Evolutionary conservation across 2,329 filamentous ascomycete species (phyloP), one percentile per base, ranked within the genome.

Genomic region (Phialophora expanda): DNA sequence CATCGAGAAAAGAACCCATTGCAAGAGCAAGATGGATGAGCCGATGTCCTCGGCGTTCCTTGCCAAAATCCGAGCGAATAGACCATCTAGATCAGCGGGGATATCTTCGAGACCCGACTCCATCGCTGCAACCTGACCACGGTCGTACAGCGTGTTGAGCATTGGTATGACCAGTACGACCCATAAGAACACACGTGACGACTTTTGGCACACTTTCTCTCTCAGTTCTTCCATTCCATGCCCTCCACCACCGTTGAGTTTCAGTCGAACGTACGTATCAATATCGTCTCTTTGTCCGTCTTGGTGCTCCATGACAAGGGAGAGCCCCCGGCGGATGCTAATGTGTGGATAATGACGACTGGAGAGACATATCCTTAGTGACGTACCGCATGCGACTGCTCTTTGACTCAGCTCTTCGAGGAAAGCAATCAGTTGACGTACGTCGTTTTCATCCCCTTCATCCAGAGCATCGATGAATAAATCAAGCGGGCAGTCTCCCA

Each of bases 121-220:
- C n/a, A 28, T 22, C 2, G 24, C 53, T 30, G 38, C 50, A 32
- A 76, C 63, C 1, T 71, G 66, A 30, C 77, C 73, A 1, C 67
- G 22, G 11, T 69, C 70, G 46, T 70, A 75, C 62, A 77, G 75
- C 54, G 75, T 74, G 53, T 82, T 80, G 3, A 83, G 69, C 4
- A 82, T 81, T 4, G 73, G 61, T 4, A 81, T 73, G 5, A 81
- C 80, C 2, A 81, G 72, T 0, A 80, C 74, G 11, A 77, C 77
- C 78, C 80, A 82, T 57, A 82, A 73, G 60, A 83, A 82, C 11
- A 83, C 71, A 0, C 80, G 78, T 9, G 74, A 32, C 41, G 68
- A 54, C 56, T 65, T 70, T 30, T 61, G 30, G n/a, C 38, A 32
- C 14, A 55, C 38, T 8, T 44, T n/a, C 17, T 44, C 38, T 44